Conservation (phyloP, 768 basidiomycete genomes). For the Boletus tylopilopsis region DNA sequence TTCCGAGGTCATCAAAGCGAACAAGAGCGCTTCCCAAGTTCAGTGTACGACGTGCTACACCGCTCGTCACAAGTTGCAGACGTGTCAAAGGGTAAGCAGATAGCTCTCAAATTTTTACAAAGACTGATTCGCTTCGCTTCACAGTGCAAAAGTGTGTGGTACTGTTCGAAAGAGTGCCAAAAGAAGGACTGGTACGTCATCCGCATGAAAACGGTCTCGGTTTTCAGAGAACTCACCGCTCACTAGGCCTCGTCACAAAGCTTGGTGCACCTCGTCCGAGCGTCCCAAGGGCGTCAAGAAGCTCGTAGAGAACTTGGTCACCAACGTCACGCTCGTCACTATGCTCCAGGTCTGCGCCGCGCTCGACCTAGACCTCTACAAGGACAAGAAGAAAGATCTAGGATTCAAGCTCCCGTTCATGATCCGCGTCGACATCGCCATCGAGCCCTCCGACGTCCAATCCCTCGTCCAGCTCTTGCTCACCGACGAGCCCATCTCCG, state of each 20-base stretch:
- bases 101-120: too few species aligned
- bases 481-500: conserved; percentile 1
- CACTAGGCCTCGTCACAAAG: conserved; percentile 12
- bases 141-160: conserved; percentile 21
- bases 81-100: conserved; percentile 8
- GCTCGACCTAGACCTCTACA: conserved; percentile 9
- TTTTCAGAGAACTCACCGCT: neutral
- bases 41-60: conserved; percentile 16
- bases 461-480: conserved; percentile 6
- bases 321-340: conserved; percentile 3
- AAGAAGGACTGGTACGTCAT: conserved; percentile 14
- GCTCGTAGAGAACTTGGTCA: conserved; percentile 8
- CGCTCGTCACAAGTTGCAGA: conserved; percentile 4
- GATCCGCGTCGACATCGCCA: conserved; percentile 11
- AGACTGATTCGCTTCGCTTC: neutral
- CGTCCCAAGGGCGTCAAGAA: conserved; percentile 15
- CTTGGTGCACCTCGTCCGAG: conserved; percentile 6
- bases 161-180: conserved; percentile 21
- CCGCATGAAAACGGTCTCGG: too few species aligned
- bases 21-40: neutral
- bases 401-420: conserved; percentile 16
- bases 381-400: conserved; percentile 6
- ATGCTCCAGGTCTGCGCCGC: conserved; percentile 12
- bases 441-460: conserved; percentile 9
- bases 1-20: conserved; percentile 7